Base-by-base conservation (phyloP, 305 asterid species). In the Euphrasia arctica region DNA sequence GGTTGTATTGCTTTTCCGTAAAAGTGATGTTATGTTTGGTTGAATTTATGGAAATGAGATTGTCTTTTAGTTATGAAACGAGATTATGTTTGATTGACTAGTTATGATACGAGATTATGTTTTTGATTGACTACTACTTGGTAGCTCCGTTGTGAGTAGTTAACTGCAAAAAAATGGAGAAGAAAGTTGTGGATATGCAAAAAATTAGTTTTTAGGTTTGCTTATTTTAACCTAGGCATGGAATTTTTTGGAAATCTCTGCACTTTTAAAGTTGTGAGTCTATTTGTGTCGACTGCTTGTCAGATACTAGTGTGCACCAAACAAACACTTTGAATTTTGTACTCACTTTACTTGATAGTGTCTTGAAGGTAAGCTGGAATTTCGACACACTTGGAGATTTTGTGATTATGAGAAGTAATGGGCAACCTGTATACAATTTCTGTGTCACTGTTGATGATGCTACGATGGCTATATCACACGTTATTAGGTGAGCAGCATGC, bases 391-490 rank as follows among this genome's bases (percentile, higher is more conserved):
- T 92, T 72, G 98, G 98, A 69, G 98, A 92, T 81, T 92, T 92
- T 64, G 98, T 92, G 74, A 85, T 92, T 70, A 90, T 92, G 98
- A 92, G 98, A 84, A 92, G 97, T 68, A 92, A 92, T 32, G 98
- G 98, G 70, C 98, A 90, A 71, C 98, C 98, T 43, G 98, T 93
- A 55, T 93, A 93, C 84, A 93, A 93, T 76, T 93, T 93, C 64
- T 93, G 98, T 72, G 98, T 85, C 67, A 88, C 97, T 58, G 94
- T 92, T 67, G 98, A 92, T 79, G 98, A 92, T 81, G 94, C 98
- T 70, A 82, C 91, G 65, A 92, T 92, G 98, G 96, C 95, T 67
- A 87, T 92, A 75, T 85, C 98, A 3, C 98, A 92, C 76, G 98
- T 92, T 72, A 90, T 93, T 73, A 83, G 97, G 97, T 91, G 71